Percentiles rank a stretch among this genome's conserved stretches.
phyloP scores from a whole-genome alignment of 768 basidiomycete species.

The Rhizopogon salebrosus region DNA sequence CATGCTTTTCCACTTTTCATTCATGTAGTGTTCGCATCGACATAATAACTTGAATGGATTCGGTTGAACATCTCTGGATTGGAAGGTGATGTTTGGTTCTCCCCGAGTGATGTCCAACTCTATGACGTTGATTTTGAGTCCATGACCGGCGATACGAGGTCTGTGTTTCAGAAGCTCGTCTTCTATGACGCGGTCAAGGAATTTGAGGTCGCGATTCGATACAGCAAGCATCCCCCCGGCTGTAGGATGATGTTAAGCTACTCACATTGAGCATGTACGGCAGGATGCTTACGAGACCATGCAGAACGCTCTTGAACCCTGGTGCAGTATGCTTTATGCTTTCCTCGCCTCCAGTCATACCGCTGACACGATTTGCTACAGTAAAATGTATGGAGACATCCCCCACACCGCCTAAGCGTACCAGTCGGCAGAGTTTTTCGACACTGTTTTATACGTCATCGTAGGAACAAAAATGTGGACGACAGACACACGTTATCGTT shows the following conservation, averaged over 20 bases:
- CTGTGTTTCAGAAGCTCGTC: slow-evolving; percentile 18
- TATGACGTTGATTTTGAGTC: slow-evolving; percentile 17
- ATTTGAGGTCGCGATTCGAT: slow-evolving; percentile 19
- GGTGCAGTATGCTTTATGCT: slow-evolving; percentile 22
- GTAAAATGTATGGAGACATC: slow-evolving; percentile 26
- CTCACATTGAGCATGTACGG: not conserved
- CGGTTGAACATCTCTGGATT: slow-evolving; percentile 13
- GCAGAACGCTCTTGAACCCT: slow-evolving; percentile 15
- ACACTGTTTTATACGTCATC: slow-evolving; percentile 10
- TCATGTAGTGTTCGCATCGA: slow-evolving; percentile 16
- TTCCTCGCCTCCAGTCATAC: slow-evolving; percentile 22
- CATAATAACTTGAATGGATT: slow-evolving; percentile 23
- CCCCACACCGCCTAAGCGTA: slow-evolving; percentile 21
- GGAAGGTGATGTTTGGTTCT: slow-evolving; percentile 11
- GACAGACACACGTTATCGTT: slow-evolving; percentile 13
- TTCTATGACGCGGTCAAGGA: slow-evolving; percentile 22
- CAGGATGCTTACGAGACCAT: slow-evolving; percentile 11
- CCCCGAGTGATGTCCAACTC: slow-evolving; percentile 19
- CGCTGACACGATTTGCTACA: slow-evolving; percentile 22
- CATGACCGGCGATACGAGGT: slow-evolving; percentile 5
- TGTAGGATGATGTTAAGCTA: not conserved
- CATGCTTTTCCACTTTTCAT: slow-evolving; percentile 20
- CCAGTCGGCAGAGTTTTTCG: slow-evolving; percentile 11
- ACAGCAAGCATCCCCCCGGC: slow-evolving; percentile 20
- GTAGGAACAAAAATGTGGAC: not conserved